Conservation (phyloP, 768 basidiomycete species). For the Psilocybe subaeruginosa region DNA sequence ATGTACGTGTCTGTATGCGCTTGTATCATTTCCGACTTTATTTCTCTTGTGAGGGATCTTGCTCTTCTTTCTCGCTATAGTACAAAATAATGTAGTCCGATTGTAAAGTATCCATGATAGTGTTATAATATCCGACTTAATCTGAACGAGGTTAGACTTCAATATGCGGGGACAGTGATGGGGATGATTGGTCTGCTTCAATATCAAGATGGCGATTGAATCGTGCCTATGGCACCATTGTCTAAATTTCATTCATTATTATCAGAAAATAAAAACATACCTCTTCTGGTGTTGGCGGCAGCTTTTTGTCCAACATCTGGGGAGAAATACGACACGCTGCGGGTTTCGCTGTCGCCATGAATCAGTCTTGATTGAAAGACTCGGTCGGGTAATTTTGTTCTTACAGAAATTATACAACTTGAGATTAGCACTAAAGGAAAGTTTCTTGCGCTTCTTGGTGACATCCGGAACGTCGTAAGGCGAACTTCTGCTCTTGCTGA, state of each 20-base stretch:
- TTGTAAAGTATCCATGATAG: neutral
- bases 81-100: conserved; percentile 2
- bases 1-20: neutral
- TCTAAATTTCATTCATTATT: neutral
- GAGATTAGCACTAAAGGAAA: conserved; percentile 17
- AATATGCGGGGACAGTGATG: neutral
- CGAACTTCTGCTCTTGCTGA: conserved; percentile 22
- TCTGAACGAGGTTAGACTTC: neutral
- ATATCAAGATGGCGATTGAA: neutral
- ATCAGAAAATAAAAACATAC: neutral
- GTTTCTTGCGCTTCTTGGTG: conserved; percentile 8
- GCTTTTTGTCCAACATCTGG: conserved; percentile 12
- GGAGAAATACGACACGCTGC: neutral
- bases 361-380: neutral
- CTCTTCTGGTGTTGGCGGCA: conserved; percentile 20
- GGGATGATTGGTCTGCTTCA: neutral
- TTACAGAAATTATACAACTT: conserved; percentile 18
- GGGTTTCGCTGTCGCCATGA: neutral
- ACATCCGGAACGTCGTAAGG: conserved; percentile 15
- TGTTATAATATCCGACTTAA: neutral
- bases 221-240: neutral
- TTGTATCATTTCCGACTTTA: neutral
- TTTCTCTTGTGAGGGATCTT: neutral
- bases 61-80: neutral
- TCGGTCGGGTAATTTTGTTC: neutral